Evolutionary conservation across 1,139 yeast genomes (phyloP).

Genomic region (Geotrichum candidum): DNA sequence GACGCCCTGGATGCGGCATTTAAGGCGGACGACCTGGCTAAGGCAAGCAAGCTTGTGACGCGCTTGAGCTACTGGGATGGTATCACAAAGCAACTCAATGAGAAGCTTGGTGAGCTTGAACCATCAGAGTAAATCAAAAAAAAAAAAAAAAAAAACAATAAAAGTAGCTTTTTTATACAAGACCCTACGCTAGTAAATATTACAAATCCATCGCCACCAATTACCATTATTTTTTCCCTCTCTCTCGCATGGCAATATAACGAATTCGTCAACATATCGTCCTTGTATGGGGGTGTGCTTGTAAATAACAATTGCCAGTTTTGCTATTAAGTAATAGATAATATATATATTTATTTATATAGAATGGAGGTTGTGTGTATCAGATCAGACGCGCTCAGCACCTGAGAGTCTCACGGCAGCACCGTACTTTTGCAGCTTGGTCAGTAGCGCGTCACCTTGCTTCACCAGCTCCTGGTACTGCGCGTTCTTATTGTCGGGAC

Average conservation of each 20-base stretch:
- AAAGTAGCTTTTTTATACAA: not conserved
- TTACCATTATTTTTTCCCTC: not conserved
- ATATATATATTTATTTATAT: not conserved
- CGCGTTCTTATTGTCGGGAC: constrained; percentile 93
- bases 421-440: constrained; percentile 93
- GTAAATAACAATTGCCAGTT: not conserved
- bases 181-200: too few relatives aligned
- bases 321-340: not conserved
- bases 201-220: not conserved
- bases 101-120: constrained; percentile 32
- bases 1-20: constrained; percentile 38
- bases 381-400: constrained; percentile 47
- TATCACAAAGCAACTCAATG: constrained; percentile 64
- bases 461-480: constrained; percentile 85
- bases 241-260: not conserved
- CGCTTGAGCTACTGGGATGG: constrained; percentile 80
- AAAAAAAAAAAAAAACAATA: not conserved
- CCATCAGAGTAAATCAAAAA: not conserved
- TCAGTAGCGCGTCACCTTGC: constrained; percentile 87
- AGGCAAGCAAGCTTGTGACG: constrained; percentile 61
- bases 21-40: constrained; percentile 42
- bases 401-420: constrained; percentile 96
- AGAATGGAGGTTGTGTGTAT: not conserved
- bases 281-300: not conserved
- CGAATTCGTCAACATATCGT: not conserved